Evolutionary conservation across 805 yeast species (phyloP).

Genomic region (Candida cerambycidarum): DNA sequence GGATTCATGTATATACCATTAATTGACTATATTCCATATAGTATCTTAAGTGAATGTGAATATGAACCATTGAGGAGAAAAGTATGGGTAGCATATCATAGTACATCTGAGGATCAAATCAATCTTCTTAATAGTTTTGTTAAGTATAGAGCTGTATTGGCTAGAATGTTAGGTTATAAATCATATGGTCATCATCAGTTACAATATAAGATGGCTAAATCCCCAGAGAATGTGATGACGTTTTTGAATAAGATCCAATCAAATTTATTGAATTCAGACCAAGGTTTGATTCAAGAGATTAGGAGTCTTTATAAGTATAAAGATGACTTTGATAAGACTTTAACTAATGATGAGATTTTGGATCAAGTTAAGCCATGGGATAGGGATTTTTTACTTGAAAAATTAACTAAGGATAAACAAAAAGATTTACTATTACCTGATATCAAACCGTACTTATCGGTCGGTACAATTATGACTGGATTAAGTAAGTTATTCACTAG

Average conservation of each 20-base stretch:
- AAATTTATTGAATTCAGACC: constrained; percentile 34
- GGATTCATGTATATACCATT: constrained; percentile 29
- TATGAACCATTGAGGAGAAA: constrained; percentile 57
- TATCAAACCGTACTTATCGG: constrained; percentile 71
- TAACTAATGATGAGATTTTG: constrained; percentile 34
- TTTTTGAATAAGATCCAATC: constrained; percentile 63
- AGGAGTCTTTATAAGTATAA: constrained; percentile 41
- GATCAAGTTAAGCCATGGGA: constrained; percentile 83
- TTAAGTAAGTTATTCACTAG: constrained; percentile 65
- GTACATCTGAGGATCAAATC: constrained; percentile 64
- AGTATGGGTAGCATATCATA: constrained; percentile 75
- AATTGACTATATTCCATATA: constrained; percentile 63
- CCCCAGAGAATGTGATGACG: constrained; percentile 69
- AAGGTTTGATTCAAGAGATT: constrained; percentile 58
- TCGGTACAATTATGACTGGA: constrained; percentile 86
- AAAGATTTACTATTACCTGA: constrained; percentile 29
- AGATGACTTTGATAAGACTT: constrained; percentile 12
- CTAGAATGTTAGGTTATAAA: constrained; percentile 67
- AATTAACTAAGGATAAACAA: constrained; percentile 15
- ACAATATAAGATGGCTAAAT: constrained; percentile 85
- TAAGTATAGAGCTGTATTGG: constrained; percentile 64
- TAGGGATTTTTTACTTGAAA: constrained; percentile 58
- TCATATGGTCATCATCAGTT: constrained; percentile 80
- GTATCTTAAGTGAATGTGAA: constrained; percentile 59
- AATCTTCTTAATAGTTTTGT: constrained; percentile 57